Evolutionary conservation across 441 rosid genomes (phyloP), one percentile per base, ranked within the genome.

Genomic region (Croton laevigatus): DNA sequence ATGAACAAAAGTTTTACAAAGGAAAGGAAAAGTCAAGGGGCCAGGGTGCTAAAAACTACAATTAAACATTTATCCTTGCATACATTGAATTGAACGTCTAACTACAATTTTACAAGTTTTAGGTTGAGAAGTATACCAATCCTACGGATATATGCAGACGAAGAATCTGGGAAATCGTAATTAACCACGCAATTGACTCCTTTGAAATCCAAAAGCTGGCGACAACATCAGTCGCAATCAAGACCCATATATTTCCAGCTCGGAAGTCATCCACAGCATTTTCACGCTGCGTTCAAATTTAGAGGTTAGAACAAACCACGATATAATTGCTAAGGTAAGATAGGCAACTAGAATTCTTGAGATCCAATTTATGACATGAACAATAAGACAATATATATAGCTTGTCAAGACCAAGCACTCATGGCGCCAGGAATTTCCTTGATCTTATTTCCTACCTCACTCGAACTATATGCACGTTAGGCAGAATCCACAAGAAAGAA

Each of bases 191-290:
- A 91, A 79, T 89, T 89, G 78, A 92, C 87, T 38, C 98, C 99
- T 80, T 95, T 95, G 85, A 95, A 95, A 81, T 95, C 99, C 99
- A 95, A 89, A 27, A 97, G 98, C 97, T 89, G 59, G 97, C 98
- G 32, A 94, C 83, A 70, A 94, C 96, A 82, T 94, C 99, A n/a
- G 97, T 94, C 59, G 98, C 99, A n/a, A 94, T 89, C 75, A 94
- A 76, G 64, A 94, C 94, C 98, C 99, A 94, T 62, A 85, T 88
- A 77, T 92, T 88, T 16, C 97, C 94, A 9, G 88, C 89, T 78
- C 99, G 84, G 76, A 94, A 94, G 75, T 84, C 81, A 79, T 90
- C 89, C 17, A 92, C 93, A 19, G 88, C 94, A 48, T 85, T 84
- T 65, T 91, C 97, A 14, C 98, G 81, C 99, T 95, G 4, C 2